A percentile compares a stretch with the other conserved stretches of the same genome.
Evolutionary conservation across 441 rosid genomes (phyloP).

Genomic region (Eutrema salsugineum): DNA sequence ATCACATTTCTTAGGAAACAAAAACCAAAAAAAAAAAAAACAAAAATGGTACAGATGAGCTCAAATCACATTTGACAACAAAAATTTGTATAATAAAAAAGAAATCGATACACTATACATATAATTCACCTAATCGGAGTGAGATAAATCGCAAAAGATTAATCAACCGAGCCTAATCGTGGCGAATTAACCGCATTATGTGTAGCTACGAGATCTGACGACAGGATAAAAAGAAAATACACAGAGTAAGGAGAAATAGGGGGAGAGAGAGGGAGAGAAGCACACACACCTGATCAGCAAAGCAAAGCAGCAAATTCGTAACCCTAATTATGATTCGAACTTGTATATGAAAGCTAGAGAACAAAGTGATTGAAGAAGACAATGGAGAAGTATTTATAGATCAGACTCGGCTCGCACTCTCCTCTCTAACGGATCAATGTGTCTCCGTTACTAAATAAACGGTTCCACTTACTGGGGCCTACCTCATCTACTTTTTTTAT

Average conservation of each 20-base stretch:
- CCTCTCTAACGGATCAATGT: slow-evolving; percentile 18
- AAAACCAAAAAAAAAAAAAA: too few relatives aligned
- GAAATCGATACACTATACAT: background rate
- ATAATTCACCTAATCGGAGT: background rate
- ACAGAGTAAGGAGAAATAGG: background rate
- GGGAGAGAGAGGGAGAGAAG: background rate
- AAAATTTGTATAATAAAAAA: background rate
- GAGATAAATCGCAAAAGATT: background rate
- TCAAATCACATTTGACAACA: background rate
- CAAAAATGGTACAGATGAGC: background rate
- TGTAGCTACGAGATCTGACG: slow-evolving; percentile 11
- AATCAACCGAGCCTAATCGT: background rate
- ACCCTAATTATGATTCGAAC: slow-evolving; percentile 23
- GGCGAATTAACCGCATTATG: background rate
- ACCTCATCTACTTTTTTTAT: background rate
- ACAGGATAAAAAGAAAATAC: background rate
- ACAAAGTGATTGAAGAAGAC: slow-evolving; percentile 10
- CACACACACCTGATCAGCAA: background rate
- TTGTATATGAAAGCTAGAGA: background rate
- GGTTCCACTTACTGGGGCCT: slow-evolving; percentile 22
- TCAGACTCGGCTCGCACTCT: slow-evolving; percentile 21
- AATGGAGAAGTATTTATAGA: slow-evolving; percentile 27
- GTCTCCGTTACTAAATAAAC: slow-evolving; percentile 27
- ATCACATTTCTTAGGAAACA: too few relatives aligned
- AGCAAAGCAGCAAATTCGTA: background rate